These are phyloP conservation scores for Calycina marina DNA, from an alignment of 2,329 filamentous ascomycete genomes.

Conservation along the genomic window DNA sequence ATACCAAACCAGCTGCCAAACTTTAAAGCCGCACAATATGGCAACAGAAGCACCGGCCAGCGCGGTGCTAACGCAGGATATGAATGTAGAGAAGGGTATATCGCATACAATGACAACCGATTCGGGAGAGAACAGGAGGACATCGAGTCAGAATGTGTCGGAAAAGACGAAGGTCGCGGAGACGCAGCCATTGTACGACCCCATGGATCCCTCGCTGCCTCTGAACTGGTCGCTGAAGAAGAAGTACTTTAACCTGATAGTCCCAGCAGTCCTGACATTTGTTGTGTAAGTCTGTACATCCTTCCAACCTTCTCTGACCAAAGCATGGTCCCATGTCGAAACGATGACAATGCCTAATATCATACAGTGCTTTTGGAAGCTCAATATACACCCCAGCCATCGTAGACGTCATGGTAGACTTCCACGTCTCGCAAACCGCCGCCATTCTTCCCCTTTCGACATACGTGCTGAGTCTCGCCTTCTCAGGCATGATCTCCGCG, in stretches of 20 bases:
- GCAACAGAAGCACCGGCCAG: not conserved
- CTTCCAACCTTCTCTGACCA: too few relatives aligned
- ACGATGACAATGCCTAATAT: too few relatives aligned
- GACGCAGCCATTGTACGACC: not conserved
- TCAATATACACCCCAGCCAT: conserved; percentile 38
- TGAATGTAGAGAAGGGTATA: not conserved
- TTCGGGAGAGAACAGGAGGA: not conserved
- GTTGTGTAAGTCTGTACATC: not conserved
- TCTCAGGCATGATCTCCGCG: conserved; percentile 43
- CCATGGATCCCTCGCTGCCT: not conserved
- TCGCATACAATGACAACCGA: not conserved
- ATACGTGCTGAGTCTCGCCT: conserved; percentile 42
- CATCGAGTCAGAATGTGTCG: not conserved
- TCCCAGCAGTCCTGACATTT: not conserved
- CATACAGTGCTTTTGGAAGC: conserved; percentile 33
- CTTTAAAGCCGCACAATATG: too few relatives aligned
- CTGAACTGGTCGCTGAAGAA: not conserved
- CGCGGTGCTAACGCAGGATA: not conserved
- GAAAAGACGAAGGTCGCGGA: not conserved
- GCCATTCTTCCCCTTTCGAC: conserved; percentile 42
- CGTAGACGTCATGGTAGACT: conserved; percentile 32
- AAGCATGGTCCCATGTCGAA: too few relatives aligned
- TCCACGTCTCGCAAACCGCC: conserved; percentile 37
- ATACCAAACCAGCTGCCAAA: too few relatives aligned
- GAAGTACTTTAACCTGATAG: not conserved